phyloP scores from a whole-genome alignment of 768 basidiomycete genomes.

The Porpolomopsis calyptriformis region DNA sequence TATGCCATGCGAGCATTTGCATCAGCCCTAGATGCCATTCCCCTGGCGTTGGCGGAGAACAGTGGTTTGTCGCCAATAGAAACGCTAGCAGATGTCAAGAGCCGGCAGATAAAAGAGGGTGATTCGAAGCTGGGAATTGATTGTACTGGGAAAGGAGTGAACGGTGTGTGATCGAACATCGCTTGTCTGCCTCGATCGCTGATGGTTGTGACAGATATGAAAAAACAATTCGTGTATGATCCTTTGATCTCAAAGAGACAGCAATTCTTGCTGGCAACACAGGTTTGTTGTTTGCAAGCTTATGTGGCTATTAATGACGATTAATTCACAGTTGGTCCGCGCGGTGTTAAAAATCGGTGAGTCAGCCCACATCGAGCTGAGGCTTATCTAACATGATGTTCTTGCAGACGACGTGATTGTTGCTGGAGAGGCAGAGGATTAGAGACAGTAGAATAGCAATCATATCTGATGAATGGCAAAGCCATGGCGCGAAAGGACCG shows the following conservation, averaged over 20 bases:
- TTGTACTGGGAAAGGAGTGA: slow-evolving; percentile 76
- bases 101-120: slow-evolving; percentile 78
- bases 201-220: slow-evolving; percentile 68
- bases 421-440: slow-evolving; percentile 61
- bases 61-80: slow-evolving; percentile 94
- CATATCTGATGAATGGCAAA: neutral
- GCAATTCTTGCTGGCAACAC: slow-evolving; percentile 94
- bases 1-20: slow-evolving; percentile 99
- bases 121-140: slow-evolving; percentile 88
- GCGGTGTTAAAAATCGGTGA: slow-evolving; percentile 82
- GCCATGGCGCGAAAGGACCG: no score
- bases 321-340: slow-evolving; percentile 52
- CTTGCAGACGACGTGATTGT: slow-evolving; percentile 66
- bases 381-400: slow-evolving; percentile 4
- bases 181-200: neutral
- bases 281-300: slow-evolving; percentile 37
- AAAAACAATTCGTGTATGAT: slow-evolving; percentile 92
- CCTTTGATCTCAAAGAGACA: slow-evolving; percentile 96
- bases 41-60: slow-evolving; percentile 95
- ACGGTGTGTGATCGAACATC: slow-evolving; percentile 44
- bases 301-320: slow-evolving; percentile 6
- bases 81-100: slow-evolving; percentile 92
- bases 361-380: slow-evolving; percentile 14
- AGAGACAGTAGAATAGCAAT: slow-evolving; percentile 13
- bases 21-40: slow-evolving; percentile 88